These are phyloP conservation scores for Shiraia sp. DNA, from an alignment of 2,329 filamentous ascomycete species.

Conservation along the genomic window DNA sequence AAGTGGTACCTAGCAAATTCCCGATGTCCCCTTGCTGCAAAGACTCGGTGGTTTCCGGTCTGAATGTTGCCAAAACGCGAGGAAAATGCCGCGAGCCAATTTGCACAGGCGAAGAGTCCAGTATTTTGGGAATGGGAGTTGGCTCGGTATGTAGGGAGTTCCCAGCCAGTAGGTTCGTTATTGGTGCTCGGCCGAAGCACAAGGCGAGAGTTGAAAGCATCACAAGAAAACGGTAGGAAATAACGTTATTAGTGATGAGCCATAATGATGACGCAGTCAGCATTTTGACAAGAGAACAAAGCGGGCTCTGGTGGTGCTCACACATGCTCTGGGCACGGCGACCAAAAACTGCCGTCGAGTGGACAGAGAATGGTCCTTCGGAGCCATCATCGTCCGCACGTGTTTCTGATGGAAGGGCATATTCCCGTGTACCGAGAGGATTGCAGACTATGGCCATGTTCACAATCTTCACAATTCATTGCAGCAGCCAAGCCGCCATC, in stretches of 20 bases:
- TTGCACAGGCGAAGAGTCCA: slow-evolving; percentile 12
- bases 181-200: slow-evolving; percentile 29
- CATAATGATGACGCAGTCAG: slow-evolving; percentile 22
- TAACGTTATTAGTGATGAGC: slow-evolving; percentile 27
- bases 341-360: neutral
- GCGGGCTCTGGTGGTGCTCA: slow-evolving; percentile 1
- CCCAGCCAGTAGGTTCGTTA: slow-evolving; percentile 8
- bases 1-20: neutral
- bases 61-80: neutral
- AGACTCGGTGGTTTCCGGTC: slow-evolving; percentile 11
- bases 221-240: slow-evolving; percentile 9
- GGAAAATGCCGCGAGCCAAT: slow-evolving; percentile 21
- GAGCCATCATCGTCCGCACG: slow-evolving; percentile 20
- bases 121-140: slow-evolving; percentile 11
- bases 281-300: neutral
- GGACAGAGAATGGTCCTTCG: neutral
- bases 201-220: slow-evolving; percentile 3
- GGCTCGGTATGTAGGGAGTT: slow-evolving; percentile 14
- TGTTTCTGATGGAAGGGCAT: slow-evolving; percentile 24
- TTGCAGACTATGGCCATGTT: slow-evolving; percentile 12
- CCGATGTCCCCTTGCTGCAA: neutral
- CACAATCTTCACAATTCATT: no score
- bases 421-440: slow-evolving; percentile 18
- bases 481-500: slow-evolving; percentile 7
- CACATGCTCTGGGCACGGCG: neutral